Evolutionary conservation across 768 basidiomycete species (phyloP).

Genomic region (Rhizopogon sp.): DNA sequence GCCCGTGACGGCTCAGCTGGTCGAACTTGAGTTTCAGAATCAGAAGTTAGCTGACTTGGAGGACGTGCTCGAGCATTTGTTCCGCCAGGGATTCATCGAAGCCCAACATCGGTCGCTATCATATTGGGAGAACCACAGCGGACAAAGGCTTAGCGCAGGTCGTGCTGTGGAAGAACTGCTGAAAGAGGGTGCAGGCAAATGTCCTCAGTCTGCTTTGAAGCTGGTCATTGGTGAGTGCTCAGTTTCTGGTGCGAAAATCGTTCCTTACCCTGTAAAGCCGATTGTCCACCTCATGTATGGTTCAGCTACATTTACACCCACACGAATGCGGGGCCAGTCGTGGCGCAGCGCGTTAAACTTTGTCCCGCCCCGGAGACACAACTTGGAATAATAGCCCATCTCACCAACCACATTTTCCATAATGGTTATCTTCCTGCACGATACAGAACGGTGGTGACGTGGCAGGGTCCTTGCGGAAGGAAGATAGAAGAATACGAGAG

Average conservation of each 20-base stretch:
- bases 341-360: conserved; percentile 41
- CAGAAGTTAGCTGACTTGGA: conserved; percentile 39
- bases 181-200: conserved; percentile 34
- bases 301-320: conserved; percentile 39
- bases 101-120: conserved; percentile 35
- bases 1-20: conserved; percentile 40
- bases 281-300: conserved; percentile 36
- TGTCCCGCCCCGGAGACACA: conserved; percentile 21
- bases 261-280: conserved; percentile 25
- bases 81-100: conserved; percentile 43
- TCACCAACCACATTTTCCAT: conserved; percentile 44
- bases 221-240: conserved; percentile 39
- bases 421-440: conserved; percentile 33
- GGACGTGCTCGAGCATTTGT: conserved; percentile 42
- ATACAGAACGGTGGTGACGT: conserved; percentile 34
- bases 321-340: conserved; percentile 23
- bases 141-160: conserved; percentile 31
- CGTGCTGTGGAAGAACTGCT: conserved; percentile 31
- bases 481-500: conserved; percentile 22
- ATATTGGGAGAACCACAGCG: conserved; percentile 41
- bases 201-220: conserved; percentile 38
- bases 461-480: conserved; percentile 35
- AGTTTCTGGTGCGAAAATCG: neutral
- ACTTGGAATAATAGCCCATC: conserved; percentile 37
- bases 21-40: conserved; percentile 39